A percentile compares a stretch with the other conserved stretches of the same genome.
Conservation (phyloP, 768 basidiomycete genomes). For the Lentinula detonsa region DNA sequence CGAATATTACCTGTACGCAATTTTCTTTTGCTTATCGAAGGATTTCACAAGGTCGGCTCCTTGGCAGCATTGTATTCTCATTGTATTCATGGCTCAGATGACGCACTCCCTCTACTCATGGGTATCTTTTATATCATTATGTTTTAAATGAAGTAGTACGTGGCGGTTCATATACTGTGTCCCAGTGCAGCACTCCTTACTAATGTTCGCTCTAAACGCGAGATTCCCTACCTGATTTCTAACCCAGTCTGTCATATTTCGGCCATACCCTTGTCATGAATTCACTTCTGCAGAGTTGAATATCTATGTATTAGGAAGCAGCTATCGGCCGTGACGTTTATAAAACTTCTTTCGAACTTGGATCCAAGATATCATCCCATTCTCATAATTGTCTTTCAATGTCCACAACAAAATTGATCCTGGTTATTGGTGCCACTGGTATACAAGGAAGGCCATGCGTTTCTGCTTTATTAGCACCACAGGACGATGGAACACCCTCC, state of each 20-base stretch:
- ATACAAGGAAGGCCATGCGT: conserved; percentile 37
- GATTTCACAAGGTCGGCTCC: background rate
- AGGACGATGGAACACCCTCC: conserved; percentile 29
- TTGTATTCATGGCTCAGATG: too few relatives aligned
- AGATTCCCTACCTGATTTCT: too few relatives aligned
- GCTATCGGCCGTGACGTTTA: background rate
- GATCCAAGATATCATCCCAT: background rate
- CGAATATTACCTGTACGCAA: too few relatives aligned
- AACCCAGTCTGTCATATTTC: too few relatives aligned
- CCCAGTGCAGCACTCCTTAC: too few relatives aligned
- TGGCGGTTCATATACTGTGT: too few relatives aligned
- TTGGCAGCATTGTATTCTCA: background rate
- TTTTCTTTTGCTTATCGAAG: too few relatives aligned
- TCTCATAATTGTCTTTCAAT: background rate
- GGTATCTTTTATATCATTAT: too few relatives aligned
- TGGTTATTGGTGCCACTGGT: conserved; percentile 42
- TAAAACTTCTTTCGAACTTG: background rate
- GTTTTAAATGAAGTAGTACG: too few relatives aligned
- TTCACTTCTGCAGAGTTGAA: background rate
- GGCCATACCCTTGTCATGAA: background rate
- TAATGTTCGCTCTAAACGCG: too few relatives aligned
- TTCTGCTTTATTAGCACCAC: conserved; percentile 27
- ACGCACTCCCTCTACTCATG: too few relatives aligned
- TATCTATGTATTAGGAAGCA: background rate
- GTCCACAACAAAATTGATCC: conserved; percentile 26